Evolutionary conservation across 192 early-diverging fungal species (phyloP).

Genomic region (Coemansia sp.): DNA sequence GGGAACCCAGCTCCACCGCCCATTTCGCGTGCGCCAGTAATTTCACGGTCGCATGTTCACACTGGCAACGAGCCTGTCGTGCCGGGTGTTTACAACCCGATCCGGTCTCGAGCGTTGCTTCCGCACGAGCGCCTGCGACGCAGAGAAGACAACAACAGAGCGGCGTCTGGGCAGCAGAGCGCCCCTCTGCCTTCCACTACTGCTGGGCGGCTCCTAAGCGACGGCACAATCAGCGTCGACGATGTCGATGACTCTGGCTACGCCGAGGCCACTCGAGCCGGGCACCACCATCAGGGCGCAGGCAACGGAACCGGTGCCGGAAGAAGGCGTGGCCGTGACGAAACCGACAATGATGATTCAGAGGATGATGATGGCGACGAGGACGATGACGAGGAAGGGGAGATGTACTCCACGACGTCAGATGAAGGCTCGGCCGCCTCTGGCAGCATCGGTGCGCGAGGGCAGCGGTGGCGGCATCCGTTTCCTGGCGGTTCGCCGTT

Average conservation of each 20-base stretch:
- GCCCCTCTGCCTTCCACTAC: not conserved
- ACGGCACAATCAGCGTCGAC: constrained; percentile 44
- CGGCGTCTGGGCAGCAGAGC: not conserved
- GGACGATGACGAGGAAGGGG: not conserved
- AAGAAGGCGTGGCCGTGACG: not conserved
- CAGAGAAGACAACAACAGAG: not conserved
- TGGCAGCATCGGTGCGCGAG: not conserved
- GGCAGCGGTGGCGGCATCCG: not conserved
- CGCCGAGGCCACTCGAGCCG: not conserved
- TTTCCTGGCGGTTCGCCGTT: not conserved
- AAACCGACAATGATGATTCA: not conserved
- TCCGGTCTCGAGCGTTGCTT: constrained; percentile 37
- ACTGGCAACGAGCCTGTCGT: constrained; percentile 43
- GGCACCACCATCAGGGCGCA: not conserved
- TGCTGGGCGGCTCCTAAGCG: constrained; percentile 2
- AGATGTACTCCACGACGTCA: not conserved
- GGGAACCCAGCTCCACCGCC: not conserved
- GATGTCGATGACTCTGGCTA: constrained; percentile 32
- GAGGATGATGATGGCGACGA: constrained; percentile 12
- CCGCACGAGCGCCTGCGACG: constrained; percentile 27
- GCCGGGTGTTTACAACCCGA: constrained; percentile 40
- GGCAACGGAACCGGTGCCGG: not conserved
- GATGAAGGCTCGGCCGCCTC: not conserved
- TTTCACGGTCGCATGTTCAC: constrained; percentile 8
- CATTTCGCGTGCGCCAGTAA: constrained; percentile 12